Evolutionary conservation across 2,329 filamentous ascomycete species (phyloP).

Genomic region (Colletotrichum trifolii): DNA sequence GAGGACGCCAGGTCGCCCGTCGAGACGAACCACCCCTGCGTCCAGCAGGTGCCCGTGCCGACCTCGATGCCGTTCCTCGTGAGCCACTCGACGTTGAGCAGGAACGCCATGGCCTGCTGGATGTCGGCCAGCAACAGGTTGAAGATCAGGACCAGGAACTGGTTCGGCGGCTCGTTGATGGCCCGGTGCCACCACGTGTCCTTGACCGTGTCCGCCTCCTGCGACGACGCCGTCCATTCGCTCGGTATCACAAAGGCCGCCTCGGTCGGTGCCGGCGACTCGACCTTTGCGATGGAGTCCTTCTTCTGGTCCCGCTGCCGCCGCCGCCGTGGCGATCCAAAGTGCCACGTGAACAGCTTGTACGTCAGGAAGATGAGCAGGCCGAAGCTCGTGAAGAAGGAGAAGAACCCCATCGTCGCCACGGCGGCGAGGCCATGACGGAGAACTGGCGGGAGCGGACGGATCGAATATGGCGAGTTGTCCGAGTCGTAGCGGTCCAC

Average conservation of each 20-base stretch:
- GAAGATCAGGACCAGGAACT: conserved; percentile 76
- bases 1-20: conserved; percentile 74
- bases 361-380: conserved; percentile 49
- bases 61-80: conserved; percentile 63
- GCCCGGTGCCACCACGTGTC: conserved; percentile 38
- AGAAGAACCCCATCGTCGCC: conserved; percentile 48
- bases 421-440: conserved; percentile 51
- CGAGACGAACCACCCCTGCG: conserved; percentile 76
- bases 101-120: conserved; percentile 72
- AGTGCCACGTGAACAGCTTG: conserved; percentile 50
- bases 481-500: conserved; percentile 41
- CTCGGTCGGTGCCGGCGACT: conserved; percentile 37
- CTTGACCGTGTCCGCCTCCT: conserved; percentile 25
- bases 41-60: conserved; percentile 64
- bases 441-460: conserved; percentile 48
- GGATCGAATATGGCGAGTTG: conserved; percentile 44
- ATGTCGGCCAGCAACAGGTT: conserved; percentile 77
- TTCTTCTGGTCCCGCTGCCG: conserved; percentile 6
- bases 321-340: conserved; percentile 36
- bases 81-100: conserved; percentile 72
- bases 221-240: conserved; percentile 39
- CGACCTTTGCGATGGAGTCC: conserved; percentile 13
- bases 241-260: conserved; percentile 41
- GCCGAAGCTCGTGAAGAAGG: conserved; percentile 48
- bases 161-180: conserved; percentile 62